Evolutionary conservation across 768 basidiomycete species (phyloP).

Genomic region (Tulasnella sp.): DNA sequence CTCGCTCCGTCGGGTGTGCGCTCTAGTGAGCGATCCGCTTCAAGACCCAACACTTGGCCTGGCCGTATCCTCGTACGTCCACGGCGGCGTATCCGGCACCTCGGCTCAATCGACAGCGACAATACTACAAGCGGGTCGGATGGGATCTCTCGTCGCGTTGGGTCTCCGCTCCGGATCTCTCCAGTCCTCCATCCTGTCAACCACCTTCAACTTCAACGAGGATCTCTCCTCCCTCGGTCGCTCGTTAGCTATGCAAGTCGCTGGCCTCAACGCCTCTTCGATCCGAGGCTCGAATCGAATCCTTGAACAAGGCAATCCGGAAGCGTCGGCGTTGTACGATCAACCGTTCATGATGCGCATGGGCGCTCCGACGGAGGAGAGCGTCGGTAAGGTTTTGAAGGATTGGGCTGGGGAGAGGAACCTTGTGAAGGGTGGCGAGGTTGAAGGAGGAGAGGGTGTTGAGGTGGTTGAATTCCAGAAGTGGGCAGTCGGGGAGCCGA

Average conservation of each 20-base stretch:
- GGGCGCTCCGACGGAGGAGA: neutral
- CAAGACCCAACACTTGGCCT: conserved; percentile 31
- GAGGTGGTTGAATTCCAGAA: conserved; percentile 6
- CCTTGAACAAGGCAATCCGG: neutral
- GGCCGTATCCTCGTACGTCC: conserved; percentile 46
- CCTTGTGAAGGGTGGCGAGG: neutral
- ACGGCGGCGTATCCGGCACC: conserved; percentile 36
- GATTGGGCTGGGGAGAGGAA: neutral
- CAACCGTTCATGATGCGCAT: conserved; percentile 7
- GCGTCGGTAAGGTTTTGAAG: neutral
- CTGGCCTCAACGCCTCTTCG: neutral
- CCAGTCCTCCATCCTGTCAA: conserved; percentile 20
- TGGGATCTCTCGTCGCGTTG: conserved; percentile 47
- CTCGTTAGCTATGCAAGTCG: neutral
- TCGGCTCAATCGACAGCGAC: neutral
- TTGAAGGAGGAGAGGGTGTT: conserved; percentile 3
- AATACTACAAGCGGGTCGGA: conserved; percentile 28
- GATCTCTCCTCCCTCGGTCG: neutral
- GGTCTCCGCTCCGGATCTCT: conserved; percentile 28
- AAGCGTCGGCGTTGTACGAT: neutral
- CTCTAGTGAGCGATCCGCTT: conserved; percentile 30
- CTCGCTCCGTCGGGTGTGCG: conserved; percentile 46
- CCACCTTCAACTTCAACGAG: neutral
- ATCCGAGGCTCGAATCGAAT: neutral
- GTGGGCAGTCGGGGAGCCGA: conserved; percentile 1